Base-by-base conservation (phyloP, 495 filamentous ascomycete species). In the Trichoderma erinaceum region DNA sequence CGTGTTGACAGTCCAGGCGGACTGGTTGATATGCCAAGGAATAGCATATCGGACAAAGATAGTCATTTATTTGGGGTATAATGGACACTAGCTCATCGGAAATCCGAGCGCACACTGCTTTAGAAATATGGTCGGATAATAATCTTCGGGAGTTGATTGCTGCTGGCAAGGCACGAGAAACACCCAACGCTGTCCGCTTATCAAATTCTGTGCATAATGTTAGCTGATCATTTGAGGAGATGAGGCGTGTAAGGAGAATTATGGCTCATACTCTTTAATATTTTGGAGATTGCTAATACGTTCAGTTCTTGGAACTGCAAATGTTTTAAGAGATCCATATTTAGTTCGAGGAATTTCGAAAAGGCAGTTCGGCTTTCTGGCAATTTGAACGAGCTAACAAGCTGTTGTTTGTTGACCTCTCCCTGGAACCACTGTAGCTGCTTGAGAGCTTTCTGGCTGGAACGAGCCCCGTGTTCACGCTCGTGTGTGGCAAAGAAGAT, bases 271-370 rank as follows among this genome's bases (percentile, higher is more conserved):
- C 89, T 93, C 76, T 93, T 93, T 71, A 93, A 78, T 35, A 93
- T 93, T 75, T 93, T 93, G 23, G 74, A 79, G 72, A 91, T 83
- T 0, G 90, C 90, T 21, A 79, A 80, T 64, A 83, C 81, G 70
- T 93, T 92, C 48, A 92, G 84, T 70, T 90, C 88, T 68, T 90
- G 89, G 70, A 92, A 93, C 70, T 84, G 84, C 67, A 92, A 80
- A 64, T 87, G 86, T 46, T 83, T 83, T 48, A 92, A 75, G 25
- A 92, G 78, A 41, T 83, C 80, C 29, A 82, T 77, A 74, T 93
- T 93, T 69, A 92, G 79, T 21, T 77, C 70, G 58, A 92, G 73
- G 69, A 93, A 93, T 46, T 79, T 80, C 16, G 79, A 73, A n/a
- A 90, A 81, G 3, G 89, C 85, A 6, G 73, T 67, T 16, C 75